These are phyloP conservation scores for Suhomyces xylopsoci DNA, from an alignment of 805 yeast genomes.

Conservation along the genomic window DNA sequence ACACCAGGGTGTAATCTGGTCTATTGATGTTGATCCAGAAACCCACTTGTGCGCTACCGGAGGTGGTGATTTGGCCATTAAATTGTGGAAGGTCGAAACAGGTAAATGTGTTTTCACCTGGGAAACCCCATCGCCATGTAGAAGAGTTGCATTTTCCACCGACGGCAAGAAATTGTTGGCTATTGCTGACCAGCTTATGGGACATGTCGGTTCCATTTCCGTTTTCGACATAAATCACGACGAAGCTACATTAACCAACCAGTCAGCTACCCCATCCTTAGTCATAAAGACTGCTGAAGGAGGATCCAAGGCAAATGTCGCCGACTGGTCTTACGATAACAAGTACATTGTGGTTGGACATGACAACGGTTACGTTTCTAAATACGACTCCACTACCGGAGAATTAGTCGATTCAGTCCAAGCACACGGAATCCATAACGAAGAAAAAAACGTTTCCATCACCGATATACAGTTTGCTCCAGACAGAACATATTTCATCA, in stretches of 20 bases:
- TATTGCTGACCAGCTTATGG: constrained; percentile 91
- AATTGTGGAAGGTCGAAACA: constrained; percentile 77
- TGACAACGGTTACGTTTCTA: constrained; percentile 79
- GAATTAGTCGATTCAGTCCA: constrained; percentile 55
- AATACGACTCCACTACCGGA: constrained; percentile 75
- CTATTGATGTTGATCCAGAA: constrained; percentile 77
- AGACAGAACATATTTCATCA: constrained; percentile 85
- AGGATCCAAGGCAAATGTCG: constrained; percentile 68
- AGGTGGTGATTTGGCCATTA: constrained; percentile 82
- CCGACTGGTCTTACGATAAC: constrained; percentile 81
- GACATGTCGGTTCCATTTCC: constrained; percentile 71
- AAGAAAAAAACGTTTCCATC: constrained; percentile 44
- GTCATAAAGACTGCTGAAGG: constrained; percentile 57
- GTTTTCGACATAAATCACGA: constrained; percentile 61
- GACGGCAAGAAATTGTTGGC: constrained; percentile 66
- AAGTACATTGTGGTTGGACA: constrained; percentile 80
- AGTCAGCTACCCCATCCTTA: constrained; percentile 54
- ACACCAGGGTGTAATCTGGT: constrained; percentile 93
- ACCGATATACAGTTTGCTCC: constrained; percentile 87
- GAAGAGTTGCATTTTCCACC: constrained; percentile 83
- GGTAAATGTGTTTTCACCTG: constrained; percentile 76
- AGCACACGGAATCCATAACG: constrained; percentile 67
- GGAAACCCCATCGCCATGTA: constrained; percentile 79
- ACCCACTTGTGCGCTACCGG: constrained; percentile 80
- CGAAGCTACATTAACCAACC: constrained; percentile 29